Evolutionary conservation across 2,329 filamentous ascomycete species (phyloP), one percentile per base, ranked within the genome.

Genomic region (Diatrype stigma): DNA sequence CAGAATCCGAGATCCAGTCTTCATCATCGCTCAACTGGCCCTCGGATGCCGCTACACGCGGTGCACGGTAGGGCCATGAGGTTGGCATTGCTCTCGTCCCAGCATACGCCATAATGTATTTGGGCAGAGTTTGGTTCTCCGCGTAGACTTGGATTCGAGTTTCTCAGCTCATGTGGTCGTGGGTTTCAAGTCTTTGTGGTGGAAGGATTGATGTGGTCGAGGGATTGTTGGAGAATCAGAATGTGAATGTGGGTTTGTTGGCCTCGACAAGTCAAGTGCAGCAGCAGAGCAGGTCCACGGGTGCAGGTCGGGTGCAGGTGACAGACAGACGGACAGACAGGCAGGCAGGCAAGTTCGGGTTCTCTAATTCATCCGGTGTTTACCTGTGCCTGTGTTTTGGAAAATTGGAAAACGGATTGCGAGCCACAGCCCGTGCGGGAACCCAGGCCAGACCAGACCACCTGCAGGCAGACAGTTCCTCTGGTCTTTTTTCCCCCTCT

Each of bases 171-270:
- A 30, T 30, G 5, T 30, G 26, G 5, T 30, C 10, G 6, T 5
- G 26, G 26, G 10, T 30, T 30, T 30, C 26, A 30, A 30, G 37
- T 40, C 37, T 40, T 40, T 16, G 37, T 40, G 37, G 12, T 16
- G 17, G 37, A 19, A 22, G 37, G 17, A 22, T 40, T 12, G 19
- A 21, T 40, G 37, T 40, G 17, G 10, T 40, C 37, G 19, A 17
- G 17, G 37, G 10, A 40, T 22, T 11, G 12, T 44, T 44, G 7
- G 21, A 23, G 21, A 44, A 44, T n/a, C 21, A 19, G 40, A 44
- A 44, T 44, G 40, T 44, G 40, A 44, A 44, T 44, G 40, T 44
- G 40, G 16, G 40, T n/a, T 44, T 19, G 16, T 44, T 44, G 34
- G 12, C 12, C n/a, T 37, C n/a, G 34, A 17, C 12, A 37, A 17